Evolutionary conservation across 192 early-diverging fungal species (phyloP), one percentile per base, ranked within the genome.

Genomic region (Entomortierella parvispora): DNA sequence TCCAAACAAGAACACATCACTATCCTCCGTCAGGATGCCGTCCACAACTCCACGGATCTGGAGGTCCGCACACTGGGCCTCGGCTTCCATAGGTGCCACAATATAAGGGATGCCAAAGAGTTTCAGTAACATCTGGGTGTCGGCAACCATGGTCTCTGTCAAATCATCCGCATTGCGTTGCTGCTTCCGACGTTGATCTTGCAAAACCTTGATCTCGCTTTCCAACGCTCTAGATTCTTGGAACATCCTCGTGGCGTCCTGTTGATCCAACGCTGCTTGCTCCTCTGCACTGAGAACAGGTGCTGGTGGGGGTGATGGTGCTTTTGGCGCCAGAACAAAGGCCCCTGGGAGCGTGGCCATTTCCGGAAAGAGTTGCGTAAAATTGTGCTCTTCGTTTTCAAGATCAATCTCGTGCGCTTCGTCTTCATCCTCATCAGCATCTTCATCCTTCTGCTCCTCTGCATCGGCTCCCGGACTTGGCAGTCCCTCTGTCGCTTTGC

Each of bases 1-100:
- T 11, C 97, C 96, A 87, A 99, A 99, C 31, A 99, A 79, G 71
- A 98, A 98, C 7, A 96, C 94, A 71, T 99, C 98, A 17, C 93
- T 95, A 61, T 99, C 98, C 68, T 99, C 98, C 0, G 97, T 98
- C 40, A 99, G 86, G 54, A 98, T 96, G 0, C 96, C 98, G 64
- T 99, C 95, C 0, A 97, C 95, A 20, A 97, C 82, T 3, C 72
- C 65, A 2, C 80, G 68, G 2, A 80, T 32, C 6, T 87, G 66
- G 33, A 94, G 72, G 34, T 84, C 69, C 4, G 98, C 98, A 60
- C 98, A 99, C 81, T 99, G 97, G 7, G 95, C 93, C 75, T 99
- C 98, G 5, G 98, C 98, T 83, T 99, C 98, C 91, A 94, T 94
- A 0, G 98, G 96, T 26, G 97, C 93, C 0, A 89, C 86, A 42